A percentile compares a stretch with the other conserved stretches of the same genome.
phyloP scores from a whole-genome alignment of 805 yeast genomes.

The Groenewaldozyma salmanticensis region DNA sequence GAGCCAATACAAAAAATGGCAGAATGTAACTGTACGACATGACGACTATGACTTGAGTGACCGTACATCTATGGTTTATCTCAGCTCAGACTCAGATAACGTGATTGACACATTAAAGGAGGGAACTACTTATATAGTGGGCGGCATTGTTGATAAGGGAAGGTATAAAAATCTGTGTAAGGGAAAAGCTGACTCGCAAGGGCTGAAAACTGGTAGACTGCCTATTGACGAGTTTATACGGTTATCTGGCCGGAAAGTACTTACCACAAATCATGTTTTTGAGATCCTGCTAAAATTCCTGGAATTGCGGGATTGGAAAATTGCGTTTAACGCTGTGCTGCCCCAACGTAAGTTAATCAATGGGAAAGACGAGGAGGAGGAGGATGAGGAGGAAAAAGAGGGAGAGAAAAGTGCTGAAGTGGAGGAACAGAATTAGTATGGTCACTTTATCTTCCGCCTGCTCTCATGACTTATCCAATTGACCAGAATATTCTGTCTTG shows the following conservation, averaged over 20 bases:
- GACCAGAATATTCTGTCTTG: no score
- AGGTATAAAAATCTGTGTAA: conserved; percentile 73
- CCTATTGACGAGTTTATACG: conserved; percentile 83
- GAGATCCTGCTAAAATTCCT: conserved; percentile 76
- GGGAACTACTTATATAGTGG: conserved; percentile 73
- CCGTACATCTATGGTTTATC: conserved; percentile 41
- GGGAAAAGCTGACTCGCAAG: conserved; percentile 67
- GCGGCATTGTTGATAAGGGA: conserved; percentile 95
- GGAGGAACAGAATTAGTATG: conserved; percentile 1
- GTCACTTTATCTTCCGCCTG: no score
- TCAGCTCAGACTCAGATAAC: conserved; percentile 82
- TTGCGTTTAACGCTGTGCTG: conserved; percentile 75
- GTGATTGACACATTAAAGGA: conserved; percentile 52
- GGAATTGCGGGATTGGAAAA: conserved; percentile 72
- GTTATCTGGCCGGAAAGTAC: conserved; percentile 75
- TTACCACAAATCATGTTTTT: conserved; percentile 93
- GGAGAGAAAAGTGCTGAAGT: neutral
- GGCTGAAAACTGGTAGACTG: conserved; percentile 62
- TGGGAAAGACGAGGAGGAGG: conserved; percentile 10
- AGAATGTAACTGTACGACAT: conserved; percentile 43
- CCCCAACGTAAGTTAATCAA: conserved; percentile 61
- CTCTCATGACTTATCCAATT: no score
- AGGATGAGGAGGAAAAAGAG: conserved; percentile 9
- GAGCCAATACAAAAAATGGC: conserved; percentile 58
- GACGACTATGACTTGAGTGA: conserved; percentile 27